These are phyloP conservation scores for Urochloa ruziziensis DNA, from an alignment of 176 grass and related monocot species.

Conservation along the genomic window DNA sequence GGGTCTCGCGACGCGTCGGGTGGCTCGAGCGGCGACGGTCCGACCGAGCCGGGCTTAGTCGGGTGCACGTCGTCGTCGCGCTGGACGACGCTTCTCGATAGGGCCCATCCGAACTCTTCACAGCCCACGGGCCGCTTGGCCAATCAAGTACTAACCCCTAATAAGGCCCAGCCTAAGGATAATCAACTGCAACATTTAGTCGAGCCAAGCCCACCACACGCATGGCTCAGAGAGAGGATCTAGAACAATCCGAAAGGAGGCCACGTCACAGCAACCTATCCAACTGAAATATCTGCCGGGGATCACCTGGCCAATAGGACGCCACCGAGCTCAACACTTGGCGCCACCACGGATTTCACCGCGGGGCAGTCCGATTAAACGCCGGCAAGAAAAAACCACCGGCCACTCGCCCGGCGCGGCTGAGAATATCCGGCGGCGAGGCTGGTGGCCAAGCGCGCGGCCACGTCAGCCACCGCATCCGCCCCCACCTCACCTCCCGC, in stretches of 20 bases:
- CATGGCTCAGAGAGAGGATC: neutral
- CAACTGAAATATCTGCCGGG: neutral
- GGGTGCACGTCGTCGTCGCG: neutral
- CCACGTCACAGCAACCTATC: neutral
- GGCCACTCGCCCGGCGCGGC: neutral
- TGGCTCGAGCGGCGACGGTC: neutral
- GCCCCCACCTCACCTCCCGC: slow-evolving; percentile 33
- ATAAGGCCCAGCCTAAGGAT: neutral
- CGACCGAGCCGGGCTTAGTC: neutral
- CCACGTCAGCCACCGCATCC: slow-evolving; percentile 40
- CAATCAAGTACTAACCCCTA: neutral
- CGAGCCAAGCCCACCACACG: neutral
- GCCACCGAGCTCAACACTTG: slow-evolving; percentile 12
- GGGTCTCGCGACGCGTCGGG: neutral
- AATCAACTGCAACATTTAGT: neutral
- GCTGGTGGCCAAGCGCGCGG: slow-evolving; percentile 2
- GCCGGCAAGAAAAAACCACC: neutral
- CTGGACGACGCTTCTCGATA: neutral
- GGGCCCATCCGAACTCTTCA: neutral
- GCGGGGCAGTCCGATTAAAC: neutral
- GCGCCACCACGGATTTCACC: neutral
- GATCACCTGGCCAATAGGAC: neutral
- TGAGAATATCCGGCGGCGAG: neutral
- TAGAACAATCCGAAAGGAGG: slow-evolving; percentile 6
- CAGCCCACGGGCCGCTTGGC: neutral